Base-by-base conservation (phyloP, 2,329 filamentous ascomycete genomes). In the Nakataea oryzae region DNA sequence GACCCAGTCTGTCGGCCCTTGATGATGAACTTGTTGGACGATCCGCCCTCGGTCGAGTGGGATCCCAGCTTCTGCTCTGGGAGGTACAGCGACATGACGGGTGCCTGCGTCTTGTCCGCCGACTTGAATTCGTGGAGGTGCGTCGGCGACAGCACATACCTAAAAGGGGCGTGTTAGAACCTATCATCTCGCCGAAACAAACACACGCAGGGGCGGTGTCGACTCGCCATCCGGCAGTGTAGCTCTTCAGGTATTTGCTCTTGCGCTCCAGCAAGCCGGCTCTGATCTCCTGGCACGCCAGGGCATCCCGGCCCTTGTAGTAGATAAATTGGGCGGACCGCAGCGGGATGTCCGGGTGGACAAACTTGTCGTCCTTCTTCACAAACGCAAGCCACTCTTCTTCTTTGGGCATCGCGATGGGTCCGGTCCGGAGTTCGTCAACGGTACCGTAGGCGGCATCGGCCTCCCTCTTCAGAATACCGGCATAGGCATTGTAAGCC, bases 61-160 rank as follows among this genome's bases (percentile, higher is more conserved):
- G 93, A 96, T 50, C 95, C 95, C 63, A 99, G 82, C 73, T 96
- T 97, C 75, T 97, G 95, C 68, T 97, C 95, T 8, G 90, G 90
- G 30, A 99, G 84, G 72, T 95, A 96, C 62, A 99, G 81, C 55
- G 95, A 97, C 93, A 99, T 97, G 72, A 97, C 86, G 0, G 95
- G 95, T 54, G 90, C 88, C 74, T 95, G 91, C 64, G 85, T 89
- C 73, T 93, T 93, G 76, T 97, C 93, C 67, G 92, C 91, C n/a
- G 92, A 96, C 74, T 96, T 97, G 83, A 97, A 99, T 76, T 99
- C 95, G 77, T 99, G 95, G 27, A 99, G 83, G 75, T 99, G 95
- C 62, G 95, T 97, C 21, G 95, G 91, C 68, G 95, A 96, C 67
- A 99, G 80, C 58, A 97, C 92, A 74, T 97, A 97, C 91, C 90